Evolutionary conservation across 2,329 filamentous ascomycete species (phyloP).

Genomic region (Botrytis tulipae): DNA sequence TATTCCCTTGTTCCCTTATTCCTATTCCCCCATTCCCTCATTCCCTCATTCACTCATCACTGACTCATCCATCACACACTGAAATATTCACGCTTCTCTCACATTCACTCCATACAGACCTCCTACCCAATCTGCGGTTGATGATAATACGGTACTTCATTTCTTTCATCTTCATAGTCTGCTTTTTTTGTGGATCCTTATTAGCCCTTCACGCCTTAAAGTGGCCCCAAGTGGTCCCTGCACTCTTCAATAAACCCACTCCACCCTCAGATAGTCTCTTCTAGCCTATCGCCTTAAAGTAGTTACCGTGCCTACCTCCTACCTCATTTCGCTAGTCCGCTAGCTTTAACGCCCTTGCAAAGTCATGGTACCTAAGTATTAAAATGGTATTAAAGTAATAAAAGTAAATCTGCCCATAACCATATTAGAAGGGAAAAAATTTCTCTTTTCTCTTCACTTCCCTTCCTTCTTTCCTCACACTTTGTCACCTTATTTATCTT

Average conservation of each 20-base stretch:
- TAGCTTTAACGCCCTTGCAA: conserved; percentile 23
- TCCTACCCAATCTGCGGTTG: background rate
- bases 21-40: background rate
- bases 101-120: background rate
- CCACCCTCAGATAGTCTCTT: background rate
- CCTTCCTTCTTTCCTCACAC: conserved; percentile 9
- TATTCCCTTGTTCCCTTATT: background rate
- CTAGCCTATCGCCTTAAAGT: conserved; percentile 8
- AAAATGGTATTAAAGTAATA: conserved; percentile 8
- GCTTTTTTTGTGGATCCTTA: background rate
- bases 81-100: background rate
- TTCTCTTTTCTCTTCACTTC: background rate
- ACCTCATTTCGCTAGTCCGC: conserved; percentile 21
- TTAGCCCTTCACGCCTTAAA: background rate
- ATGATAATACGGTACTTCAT: background rate
- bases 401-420: conserved; percentile 19
- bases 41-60: background rate
- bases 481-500: conserved; percentile 5
- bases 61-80: background rate
- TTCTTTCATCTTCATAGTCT: background rate
- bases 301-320: conserved; percentile 12
- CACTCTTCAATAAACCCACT: background rate
- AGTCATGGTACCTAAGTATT: conserved; percentile 14
- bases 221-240: background rate
- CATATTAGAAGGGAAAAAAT: conserved; percentile 17